Base-by-base conservation (phyloP, 495 filamentous ascomycete species). In the Neurospora tetraspora region DNA sequence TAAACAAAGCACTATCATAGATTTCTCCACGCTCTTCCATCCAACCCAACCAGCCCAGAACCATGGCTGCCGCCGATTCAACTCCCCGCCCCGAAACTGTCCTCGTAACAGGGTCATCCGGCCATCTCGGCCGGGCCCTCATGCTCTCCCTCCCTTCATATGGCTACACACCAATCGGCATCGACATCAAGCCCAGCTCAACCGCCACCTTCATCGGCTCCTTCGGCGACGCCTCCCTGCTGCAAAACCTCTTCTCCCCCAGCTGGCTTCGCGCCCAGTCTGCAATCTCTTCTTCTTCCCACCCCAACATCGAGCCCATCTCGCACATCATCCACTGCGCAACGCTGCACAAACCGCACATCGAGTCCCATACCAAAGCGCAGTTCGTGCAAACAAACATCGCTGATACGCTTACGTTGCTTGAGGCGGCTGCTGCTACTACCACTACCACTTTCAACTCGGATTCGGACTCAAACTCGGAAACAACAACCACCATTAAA, bases 311-410 rank as follows among this genome's bases (percentile, higher is more conserved):
- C 37, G 12, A 45, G 53, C 53, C 53, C 23, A 31, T 61, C 53
- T 61, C 53, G 27, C 74, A 79, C 72, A 73, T 81, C 20, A 74
- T 81, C 72, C 78, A 81, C 77, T 71, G 78, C 9, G 79, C 79
- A 2, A 78, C 79, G 1, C 77, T 81, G 0, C 79, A 81, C 74
- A 81, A 81, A 27, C 79, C 79, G 4, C 79, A 81, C 68, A 68
- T 81, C 8, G 61, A 39, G 12, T 73, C 74, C 0, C 79, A 81
- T 71, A 59, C 75, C 53, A 77, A 79, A 18, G 36, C 61, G 39
- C 77, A 77, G 61, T 81, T 81, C 47, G 59, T 81, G 34, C 36
- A 71, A n/a, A 75, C 74, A 16, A 79, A 81, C 72, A 72, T 79
- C 27, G 61, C 74, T 10, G 75, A 77, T 14, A 80, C 78, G 11